A percentile compares a stretch with the other conserved stretches of the same genome.
Evolutionary conservation across 352 stramenopile genomes (phyloP).

Genomic region (Phytophthora sansomeana): DNA sequence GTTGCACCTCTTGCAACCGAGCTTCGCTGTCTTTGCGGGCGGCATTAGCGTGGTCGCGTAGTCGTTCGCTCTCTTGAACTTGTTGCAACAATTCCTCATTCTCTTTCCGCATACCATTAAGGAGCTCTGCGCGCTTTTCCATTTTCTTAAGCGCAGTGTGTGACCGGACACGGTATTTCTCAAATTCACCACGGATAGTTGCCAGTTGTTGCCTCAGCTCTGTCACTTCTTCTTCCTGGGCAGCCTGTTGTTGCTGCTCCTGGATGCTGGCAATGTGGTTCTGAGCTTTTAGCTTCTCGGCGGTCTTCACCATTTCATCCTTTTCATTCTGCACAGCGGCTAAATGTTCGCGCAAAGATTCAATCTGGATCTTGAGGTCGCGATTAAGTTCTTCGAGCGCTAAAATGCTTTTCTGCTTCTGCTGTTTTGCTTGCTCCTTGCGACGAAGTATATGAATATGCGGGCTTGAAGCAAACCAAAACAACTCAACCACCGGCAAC

Average conservation of each 20-base stretch:
- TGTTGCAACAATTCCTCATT: constrained; percentile 56
- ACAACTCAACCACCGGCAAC: too few relatives aligned
- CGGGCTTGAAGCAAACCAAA: too few relatives aligned
- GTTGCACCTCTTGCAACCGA: constrained; percentile 39
- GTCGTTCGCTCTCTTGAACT: constrained; percentile 31
- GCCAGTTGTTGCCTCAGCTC: constrained; percentile 46
- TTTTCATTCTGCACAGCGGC: constrained; percentile 25
- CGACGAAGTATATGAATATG: too few relatives aligned
- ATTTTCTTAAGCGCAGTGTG: constrained; percentile 84
- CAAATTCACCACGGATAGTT: constrained; percentile 60
- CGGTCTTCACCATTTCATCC: constrained; percentile 17
- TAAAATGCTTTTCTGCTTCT: constrained; percentile 22
- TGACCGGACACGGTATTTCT: constrained; percentile 70
- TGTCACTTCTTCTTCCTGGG: constrained; percentile 36
- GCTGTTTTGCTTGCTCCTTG: constrained; percentile 30
- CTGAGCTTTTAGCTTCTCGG: constrained; percentile 23
- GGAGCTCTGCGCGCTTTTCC: constrained; percentile 78
- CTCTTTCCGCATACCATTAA: constrained; percentile 84
- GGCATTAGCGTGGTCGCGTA: constrained; percentile 23
- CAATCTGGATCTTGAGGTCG: constrained; percentile 27
- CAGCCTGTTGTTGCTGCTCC: constrained; percentile 31
- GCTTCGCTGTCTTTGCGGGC: constrained; percentile 17
- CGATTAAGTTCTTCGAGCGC: constrained; percentile 22
- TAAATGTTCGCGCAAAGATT: constrained; percentile 41
- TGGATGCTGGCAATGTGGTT: constrained; percentile 30